A percentile compares a stretch with the other conserved stretches of the same genome.
Evolutionary conservation across 2,329 filamentous ascomycete genomes (phyloP).

Genomic region (Tympanopsis confertula): DNA sequence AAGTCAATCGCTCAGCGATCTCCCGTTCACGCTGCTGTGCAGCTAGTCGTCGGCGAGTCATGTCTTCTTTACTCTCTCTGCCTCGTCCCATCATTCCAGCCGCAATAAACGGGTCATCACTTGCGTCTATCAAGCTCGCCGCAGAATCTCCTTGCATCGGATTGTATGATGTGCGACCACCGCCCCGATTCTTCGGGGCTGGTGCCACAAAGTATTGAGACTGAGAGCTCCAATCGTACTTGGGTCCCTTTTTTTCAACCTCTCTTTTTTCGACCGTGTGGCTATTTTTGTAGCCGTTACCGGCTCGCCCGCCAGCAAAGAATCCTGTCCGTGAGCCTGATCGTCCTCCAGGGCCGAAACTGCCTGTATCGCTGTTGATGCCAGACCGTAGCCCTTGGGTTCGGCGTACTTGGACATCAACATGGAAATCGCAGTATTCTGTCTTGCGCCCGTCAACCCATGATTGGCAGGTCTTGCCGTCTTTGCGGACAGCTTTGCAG

Average conservation of each 20-base stretch:
- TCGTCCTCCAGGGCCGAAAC: slow-evolving; percentile 17
- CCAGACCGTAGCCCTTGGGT: slow-evolving; percentile 46
- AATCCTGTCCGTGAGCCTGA: slow-evolving; percentile 20
- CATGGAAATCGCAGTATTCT: slow-evolving; percentile 52
- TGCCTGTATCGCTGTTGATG: slow-evolving; percentile 42
- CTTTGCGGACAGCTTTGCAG: slow-evolving; percentile 45
- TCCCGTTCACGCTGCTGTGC: slow-evolving; percentile 28
- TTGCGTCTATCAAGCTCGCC: slow-evolving; percentile 24
- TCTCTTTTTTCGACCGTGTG: slow-evolving; percentile 8
- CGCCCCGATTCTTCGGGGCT: neutral
- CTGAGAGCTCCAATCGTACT: slow-evolving; percentile 21
- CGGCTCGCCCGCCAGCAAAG: slow-evolving; percentile 10
- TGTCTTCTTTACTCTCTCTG: slow-evolving; percentile 24
- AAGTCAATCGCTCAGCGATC: slow-evolving; percentile 25
- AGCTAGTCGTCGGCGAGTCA: slow-evolving; percentile 24
- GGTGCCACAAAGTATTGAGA: slow-evolving; percentile 25
- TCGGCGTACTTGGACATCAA: slow-evolving; percentile 44
- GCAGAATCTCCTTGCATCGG: slow-evolving; percentile 11
- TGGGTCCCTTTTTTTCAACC: slow-evolving; percentile 15
- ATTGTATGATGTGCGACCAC: neutral
- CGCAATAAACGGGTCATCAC: slow-evolving; percentile 24
- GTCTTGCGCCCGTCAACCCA: slow-evolving; percentile 53
- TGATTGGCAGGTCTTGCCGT: slow-evolving; percentile 43
- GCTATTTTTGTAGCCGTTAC: slow-evolving; percentile 5
- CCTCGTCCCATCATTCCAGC: slow-evolving; percentile 23